Percentiles rank a stretch among this genome's conserved stretches.
These are phyloP conservation scores for Punica granatum DNA, from an alignment of 345 rosid genomes.

Conservation along the genomic window DNA sequence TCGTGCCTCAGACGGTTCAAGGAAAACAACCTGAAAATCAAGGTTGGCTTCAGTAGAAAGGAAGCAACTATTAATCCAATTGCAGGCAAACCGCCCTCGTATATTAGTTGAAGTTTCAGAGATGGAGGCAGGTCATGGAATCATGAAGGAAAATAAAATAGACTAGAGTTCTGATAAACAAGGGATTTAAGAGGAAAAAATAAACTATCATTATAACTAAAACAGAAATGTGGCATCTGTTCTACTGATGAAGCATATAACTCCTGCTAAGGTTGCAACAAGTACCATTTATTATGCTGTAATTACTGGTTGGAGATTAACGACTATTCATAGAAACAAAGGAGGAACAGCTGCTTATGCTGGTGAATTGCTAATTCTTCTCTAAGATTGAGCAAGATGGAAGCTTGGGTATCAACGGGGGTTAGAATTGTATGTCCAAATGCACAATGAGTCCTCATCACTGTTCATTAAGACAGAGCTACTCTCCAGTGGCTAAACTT, in stretches of 20 bases:
- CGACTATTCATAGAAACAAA: background rate
- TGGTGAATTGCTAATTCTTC: background rate
- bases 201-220: background rate
- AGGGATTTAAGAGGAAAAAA: background rate
- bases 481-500: too few relatives aligned
- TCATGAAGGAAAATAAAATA: background rate
- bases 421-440: background rate
- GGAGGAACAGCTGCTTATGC: background rate
- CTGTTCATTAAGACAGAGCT: too few relatives aligned
- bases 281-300: background rate
- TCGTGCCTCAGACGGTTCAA: conserved; percentile 83
- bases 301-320: background rate
- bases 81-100: background rate
- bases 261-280: background rate
- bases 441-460: too few relatives aligned
- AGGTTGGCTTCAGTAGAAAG: background rate
- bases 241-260: background rate
- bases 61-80: background rate
- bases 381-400: background rate
- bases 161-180: too few relatives aligned
- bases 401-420: background rate
- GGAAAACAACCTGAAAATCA: conserved; percentile 66
- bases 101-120: background rate
- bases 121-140: background rate
- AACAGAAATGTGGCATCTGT: background rate